Conservation (phyloP, 129 eudicot species). For the Lactuca sativa region DNA sequence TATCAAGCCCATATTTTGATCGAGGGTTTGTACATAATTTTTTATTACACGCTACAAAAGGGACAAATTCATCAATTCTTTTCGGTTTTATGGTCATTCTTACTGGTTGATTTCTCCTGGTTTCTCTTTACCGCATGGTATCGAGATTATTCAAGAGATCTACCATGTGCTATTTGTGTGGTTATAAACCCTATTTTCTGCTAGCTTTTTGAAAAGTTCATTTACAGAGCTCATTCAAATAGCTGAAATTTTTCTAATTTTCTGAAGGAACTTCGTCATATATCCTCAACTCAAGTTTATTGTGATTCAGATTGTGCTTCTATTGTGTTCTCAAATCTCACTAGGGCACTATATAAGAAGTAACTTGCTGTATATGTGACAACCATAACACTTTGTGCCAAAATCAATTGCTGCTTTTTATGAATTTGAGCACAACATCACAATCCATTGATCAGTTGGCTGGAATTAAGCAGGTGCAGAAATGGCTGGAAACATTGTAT, state of each 20-base stretch:
- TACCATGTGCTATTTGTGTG: conserved; percentile 1
- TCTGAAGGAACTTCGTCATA: not conserved
- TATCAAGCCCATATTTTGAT: not conserved
- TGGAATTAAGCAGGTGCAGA: conserved; percentile 14
- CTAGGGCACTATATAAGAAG: no score
- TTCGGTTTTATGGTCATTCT: not conserved
- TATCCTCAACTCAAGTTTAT: not conserved
- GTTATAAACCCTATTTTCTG: conserved; percentile 8
- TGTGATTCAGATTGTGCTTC: not conserved
- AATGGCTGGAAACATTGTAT: conserved; percentile 31
- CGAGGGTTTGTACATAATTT: not conserved
- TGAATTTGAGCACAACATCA: not conserved
- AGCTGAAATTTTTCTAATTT: not conserved
- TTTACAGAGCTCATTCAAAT: conserved; percentile 6
- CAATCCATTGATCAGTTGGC: conserved; percentile 3
- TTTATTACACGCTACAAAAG: not conserved
- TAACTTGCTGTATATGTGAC: no score
- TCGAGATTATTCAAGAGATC: not conserved
- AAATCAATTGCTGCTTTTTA: not conserved
- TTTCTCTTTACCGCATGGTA: not conserved
- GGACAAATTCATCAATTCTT: not conserved
- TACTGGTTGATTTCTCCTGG: not conserved
- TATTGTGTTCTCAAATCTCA: not conserved
- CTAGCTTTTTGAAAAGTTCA: not conserved
- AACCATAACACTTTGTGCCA: not conserved